phyloP scores from a whole-genome alignment of 129 eudicot species.

The Dittrichia graveolens region DNA sequence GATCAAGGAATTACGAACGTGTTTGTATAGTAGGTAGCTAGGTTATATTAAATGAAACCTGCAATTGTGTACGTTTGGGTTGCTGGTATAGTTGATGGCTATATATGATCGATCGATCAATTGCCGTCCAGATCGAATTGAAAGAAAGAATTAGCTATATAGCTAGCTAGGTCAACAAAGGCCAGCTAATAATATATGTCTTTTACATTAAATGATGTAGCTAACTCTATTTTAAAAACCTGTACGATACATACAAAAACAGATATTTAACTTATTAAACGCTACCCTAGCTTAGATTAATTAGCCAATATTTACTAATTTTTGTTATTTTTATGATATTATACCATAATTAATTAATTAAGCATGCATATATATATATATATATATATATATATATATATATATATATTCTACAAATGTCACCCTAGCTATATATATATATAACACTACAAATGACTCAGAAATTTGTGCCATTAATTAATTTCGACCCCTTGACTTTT shows the following conservation, averaged over 20 bases:
- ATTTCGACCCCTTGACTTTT: slow-evolving; percentile 50
- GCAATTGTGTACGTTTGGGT: slow-evolving; percentile 2
- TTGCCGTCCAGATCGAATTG: slow-evolving; percentile 25
- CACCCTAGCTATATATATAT: too few species aligned
- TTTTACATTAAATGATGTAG: slow-evolving; percentile 37
- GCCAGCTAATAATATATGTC: slow-evolving; percentile 27
- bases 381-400: slow-evolving; percentile 11
- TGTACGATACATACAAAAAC: neutral
- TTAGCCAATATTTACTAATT: neutral
- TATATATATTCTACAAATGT: slow-evolving; percentile 26
- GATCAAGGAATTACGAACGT: neutral
- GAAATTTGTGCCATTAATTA: slow-evolving; percentile 38
- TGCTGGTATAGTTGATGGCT: slow-evolving; percentile 12
- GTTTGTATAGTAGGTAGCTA: neutral
- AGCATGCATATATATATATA: slow-evolving; percentile 11
- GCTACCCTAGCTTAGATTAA: slow-evolving; percentile 1
- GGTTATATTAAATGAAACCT: slow-evolving; percentile 14
- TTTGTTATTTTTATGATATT: neutral
- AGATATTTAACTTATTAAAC: slow-evolving; percentile 8
- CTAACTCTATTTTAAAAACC: slow-evolving; percentile 19
- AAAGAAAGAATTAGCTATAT: too few species aligned
- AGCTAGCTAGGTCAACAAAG: slow-evolving; percentile 38
- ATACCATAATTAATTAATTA: neutral
- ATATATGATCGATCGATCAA: slow-evolving; percentile 26
- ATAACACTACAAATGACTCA: slow-evolving; percentile 10